phyloP scores from a whole-genome alignment of 1,284 basidiomycete genomes.

The Albatrellus sp. region DNA sequence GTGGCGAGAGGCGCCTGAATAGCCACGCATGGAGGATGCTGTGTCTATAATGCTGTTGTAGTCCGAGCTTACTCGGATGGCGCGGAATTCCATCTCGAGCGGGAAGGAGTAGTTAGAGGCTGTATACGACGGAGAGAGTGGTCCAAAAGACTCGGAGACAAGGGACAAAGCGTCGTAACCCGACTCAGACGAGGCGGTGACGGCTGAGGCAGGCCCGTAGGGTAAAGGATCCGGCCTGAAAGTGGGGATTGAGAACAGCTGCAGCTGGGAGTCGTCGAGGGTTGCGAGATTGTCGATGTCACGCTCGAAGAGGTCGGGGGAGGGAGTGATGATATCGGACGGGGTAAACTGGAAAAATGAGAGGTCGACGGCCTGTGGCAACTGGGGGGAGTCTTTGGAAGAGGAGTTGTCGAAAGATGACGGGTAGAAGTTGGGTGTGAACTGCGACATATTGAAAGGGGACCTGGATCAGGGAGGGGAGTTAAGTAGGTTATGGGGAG shows the following conservation, averaged over 20 bases:
- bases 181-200: conserved; percentile 67
- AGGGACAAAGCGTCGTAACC: conserved; percentile 19
- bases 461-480: not conserved
- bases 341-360: conserved; percentile 49
- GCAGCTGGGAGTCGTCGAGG: conserved; percentile 46
- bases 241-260: conserved; percentile 49
- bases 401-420: no score
- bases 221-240: conserved; percentile 38
- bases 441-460: no score
- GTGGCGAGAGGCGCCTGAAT: conserved; percentile 27
- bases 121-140: conserved; percentile 9
- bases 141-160: conserved; percentile 22
- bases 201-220: conserved; percentile 60
- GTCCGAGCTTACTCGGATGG: conserved; percentile 34
- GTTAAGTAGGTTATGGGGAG: not conserved
- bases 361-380: conserved; percentile 35
- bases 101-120: conserved; percentile 16
- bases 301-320: conserved; percentile 69
- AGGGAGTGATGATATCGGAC: conserved; percentile 56
- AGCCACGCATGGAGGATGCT: conserved; percentile 23
- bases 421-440: not conserved
- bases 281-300: conserved; percentile 54
- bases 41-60: conserved; percentile 25
- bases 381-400: no score
- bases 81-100: conserved; percentile 15